phyloP scores from a whole-genome alignment of 129 eudicot genomes.

The Flaveria ramosissima region DNA sequence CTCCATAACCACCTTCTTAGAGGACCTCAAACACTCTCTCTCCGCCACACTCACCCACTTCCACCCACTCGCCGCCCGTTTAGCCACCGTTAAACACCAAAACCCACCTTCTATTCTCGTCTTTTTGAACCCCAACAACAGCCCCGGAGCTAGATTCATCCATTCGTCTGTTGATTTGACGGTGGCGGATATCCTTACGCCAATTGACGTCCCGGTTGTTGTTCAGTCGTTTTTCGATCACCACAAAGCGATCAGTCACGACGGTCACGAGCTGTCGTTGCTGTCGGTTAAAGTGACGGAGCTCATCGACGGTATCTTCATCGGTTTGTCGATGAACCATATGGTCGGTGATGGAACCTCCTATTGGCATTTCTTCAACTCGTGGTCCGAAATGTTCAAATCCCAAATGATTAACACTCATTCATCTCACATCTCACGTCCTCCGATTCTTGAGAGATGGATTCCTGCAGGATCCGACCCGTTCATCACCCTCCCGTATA shows the following conservation, averaged over 20 bases:
- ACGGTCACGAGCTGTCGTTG: conserved; percentile 20
- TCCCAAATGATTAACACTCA: background rate
- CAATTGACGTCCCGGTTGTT: conserved; percentile 1
- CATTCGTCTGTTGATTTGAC: conserved; percentile 13
- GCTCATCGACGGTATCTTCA: conserved; percentile 20
- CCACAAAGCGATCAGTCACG: conserved; percentile 19
- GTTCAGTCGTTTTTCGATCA: conserved; percentile 27
- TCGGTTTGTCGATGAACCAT: conserved; percentile 40
- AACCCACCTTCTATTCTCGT: conserved; percentile 33
- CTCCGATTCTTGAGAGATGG: conserved; percentile 45
- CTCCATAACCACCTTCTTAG: conserved; percentile 23
- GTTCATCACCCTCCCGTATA: conserved; percentile 34
- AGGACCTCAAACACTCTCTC: conserved; percentile 47
- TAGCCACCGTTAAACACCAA: conserved; percentile 35
- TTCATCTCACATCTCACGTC: conserved; percentile 20
- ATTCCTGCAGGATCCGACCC: conserved; percentile 41
- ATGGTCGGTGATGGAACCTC: conserved; percentile 48
- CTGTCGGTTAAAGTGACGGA: conserved; percentile 21
- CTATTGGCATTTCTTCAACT: conserved; percentile 54
- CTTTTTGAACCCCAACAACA: conserved; percentile 20
- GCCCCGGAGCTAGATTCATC: conserved; percentile 27
- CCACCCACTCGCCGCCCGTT: conserved; percentile 56
- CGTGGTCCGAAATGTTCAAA: conserved; percentile 37
- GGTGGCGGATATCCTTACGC: conserved; percentile 4
- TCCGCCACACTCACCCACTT: conserved; percentile 49